Evolutionary conservation across 345 rosid species (phyloP), one percentile per base, ranked within the genome.

Genomic region (Citrus trifoliata): DNA sequence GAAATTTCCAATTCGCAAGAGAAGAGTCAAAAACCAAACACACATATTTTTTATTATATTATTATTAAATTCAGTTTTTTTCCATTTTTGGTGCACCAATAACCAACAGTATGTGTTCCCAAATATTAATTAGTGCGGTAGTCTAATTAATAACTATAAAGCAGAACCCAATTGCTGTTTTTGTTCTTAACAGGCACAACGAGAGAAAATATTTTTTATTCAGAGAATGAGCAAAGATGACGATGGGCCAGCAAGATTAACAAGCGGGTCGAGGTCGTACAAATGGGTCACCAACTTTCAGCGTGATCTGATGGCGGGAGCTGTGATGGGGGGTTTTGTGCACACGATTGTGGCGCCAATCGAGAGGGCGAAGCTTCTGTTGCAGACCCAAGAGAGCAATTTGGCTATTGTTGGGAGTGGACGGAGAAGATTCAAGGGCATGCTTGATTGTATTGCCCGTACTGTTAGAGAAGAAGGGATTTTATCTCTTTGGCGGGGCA

Each of bases 311-410:
- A 71, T 90, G 86, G 98, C 98, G 25, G 99, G 99, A 18, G 99
- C 99, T 70, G 71, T 94, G 56, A 88, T 96, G 97, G 99, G 97
- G 2, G 97, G 98, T 46, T 88, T 88, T 63, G 97, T 96, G 74
- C 99, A 96, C 86, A 96, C 99, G 55, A 96, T 94, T 77, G 98
- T 96, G 5, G 99, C 99, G 1, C 99, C 99, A 38, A 86, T 96
- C 48, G 98, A 96, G 87, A 90, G 99, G 88, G 87, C 97, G 1
- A 96, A 94, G 91, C 83, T 94, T 40, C 80, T 96, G 85, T 76
- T 96, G 63, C 99, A 96, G 70, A 96, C 99, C 64, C 99, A 94
- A 79, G 99, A 94, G 80, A 93, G 99, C 90, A 96, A 96, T 68
- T 78, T 94, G 63, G 97, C 99, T 28, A 86, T 96, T 76, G 86